A percentile compares a stretch with the other conserved stretches of the same genome.
Conservation (phyloP, 805 yeast species). For the Yamadazyma nakazawae region DNA sequence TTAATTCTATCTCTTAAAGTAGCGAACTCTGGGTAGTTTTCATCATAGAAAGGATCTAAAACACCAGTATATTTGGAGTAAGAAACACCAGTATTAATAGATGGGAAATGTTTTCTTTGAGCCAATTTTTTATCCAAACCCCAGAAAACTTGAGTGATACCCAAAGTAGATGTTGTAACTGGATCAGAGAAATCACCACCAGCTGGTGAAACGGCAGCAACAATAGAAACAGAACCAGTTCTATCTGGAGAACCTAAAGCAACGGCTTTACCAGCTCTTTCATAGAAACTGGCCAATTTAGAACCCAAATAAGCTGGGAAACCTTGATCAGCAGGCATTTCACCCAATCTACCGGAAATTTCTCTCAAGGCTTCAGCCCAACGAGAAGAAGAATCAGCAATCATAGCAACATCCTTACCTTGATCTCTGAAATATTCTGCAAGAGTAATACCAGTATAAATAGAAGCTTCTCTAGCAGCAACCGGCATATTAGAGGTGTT, state of each 20-base stretch:
- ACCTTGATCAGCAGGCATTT: constrained; percentile 99
- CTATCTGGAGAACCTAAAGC: constrained; percentile 97
- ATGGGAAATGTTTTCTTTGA: constrained; percentile 99
- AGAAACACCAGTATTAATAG: constrained; percentile 92
- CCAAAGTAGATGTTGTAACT: constrained; percentile 95
- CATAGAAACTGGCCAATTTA: constrained; percentile 96
- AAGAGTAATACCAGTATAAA: constrained; percentile 96
- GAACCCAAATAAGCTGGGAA: constrained; percentile 99
- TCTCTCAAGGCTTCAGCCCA: constrained; percentile 99
- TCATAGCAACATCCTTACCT: constrained; percentile 98
- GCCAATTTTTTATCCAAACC: constrained; percentile 99
- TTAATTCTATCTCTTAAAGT: constrained; percentile 83
- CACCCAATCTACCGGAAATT: constrained; percentile 99
- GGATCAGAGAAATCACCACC: constrained; percentile 99
- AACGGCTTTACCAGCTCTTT: constrained; percentile 97
- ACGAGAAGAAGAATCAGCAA: constrained; percentile 99
- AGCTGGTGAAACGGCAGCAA: constrained; percentile 99
- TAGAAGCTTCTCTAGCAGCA: constrained; percentile 99
- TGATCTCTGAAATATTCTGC: constrained; percentile 99
- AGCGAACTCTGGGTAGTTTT: constrained; percentile 88
- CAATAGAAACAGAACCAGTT: constrained; percentile 95
- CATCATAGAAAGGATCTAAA: constrained; percentile 79
- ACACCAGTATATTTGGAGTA: constrained; percentile 94
- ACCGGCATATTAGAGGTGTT: constrained; percentile 99
- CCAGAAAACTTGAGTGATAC: constrained; percentile 99